phyloP scores from a whole-genome alignment of 768 basidiomycete genomes.

The Artomyces pyxidatus region DNA sequence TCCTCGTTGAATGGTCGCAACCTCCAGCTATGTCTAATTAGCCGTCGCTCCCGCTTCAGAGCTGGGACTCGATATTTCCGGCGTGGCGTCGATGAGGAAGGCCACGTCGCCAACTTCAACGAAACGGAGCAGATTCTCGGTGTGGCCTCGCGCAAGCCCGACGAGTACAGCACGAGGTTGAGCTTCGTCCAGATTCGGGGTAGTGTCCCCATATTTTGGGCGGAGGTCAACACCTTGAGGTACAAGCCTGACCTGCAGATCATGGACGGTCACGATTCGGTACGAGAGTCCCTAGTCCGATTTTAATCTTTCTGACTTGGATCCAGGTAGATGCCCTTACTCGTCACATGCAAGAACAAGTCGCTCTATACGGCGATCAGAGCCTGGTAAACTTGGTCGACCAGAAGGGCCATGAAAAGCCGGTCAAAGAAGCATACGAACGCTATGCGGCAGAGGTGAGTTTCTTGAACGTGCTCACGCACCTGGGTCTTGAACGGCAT shows the following conservation, averaged over 20 bases:
- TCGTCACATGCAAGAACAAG: constrained; percentile 67
- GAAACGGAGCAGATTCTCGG: constrained; percentile 94
- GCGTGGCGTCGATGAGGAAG: constrained; percentile 82
- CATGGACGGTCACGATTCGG: constrained; percentile 88
- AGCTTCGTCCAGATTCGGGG: constrained; percentile 94
- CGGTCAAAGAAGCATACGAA: constrained; percentile 94
- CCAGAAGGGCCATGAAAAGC: constrained; percentile 86
- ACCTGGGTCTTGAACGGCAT: background rate
- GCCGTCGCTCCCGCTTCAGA: constrained; percentile 87
- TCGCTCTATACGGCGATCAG: constrained; percentile 67
- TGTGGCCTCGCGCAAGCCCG: constrained; percentile 47
- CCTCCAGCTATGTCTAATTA: constrained; percentile 81
- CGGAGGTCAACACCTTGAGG: constrained; percentile 88
- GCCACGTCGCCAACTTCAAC: constrained; percentile 94
- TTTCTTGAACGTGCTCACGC: background rate
- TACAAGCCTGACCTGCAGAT: constrained; percentile 96
- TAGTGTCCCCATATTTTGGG: constrained; percentile 93
- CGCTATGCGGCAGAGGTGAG: constrained; percentile 55
- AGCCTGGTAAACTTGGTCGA: constrained; percentile 88
- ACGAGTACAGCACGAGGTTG: constrained; percentile 51
- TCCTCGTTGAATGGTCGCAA: constrained; percentile 68
- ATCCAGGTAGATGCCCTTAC: constrained; percentile 62
- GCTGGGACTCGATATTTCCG: constrained; percentile 97
- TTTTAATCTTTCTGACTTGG: background rate
- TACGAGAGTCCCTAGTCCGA: constrained; percentile 31